Percentiles rank a stretch among this genome's conserved stretches.
Evolutionary conservation across 768 basidiomycete species (phyloP).

Genomic region (Trametes cingulata): DNA sequence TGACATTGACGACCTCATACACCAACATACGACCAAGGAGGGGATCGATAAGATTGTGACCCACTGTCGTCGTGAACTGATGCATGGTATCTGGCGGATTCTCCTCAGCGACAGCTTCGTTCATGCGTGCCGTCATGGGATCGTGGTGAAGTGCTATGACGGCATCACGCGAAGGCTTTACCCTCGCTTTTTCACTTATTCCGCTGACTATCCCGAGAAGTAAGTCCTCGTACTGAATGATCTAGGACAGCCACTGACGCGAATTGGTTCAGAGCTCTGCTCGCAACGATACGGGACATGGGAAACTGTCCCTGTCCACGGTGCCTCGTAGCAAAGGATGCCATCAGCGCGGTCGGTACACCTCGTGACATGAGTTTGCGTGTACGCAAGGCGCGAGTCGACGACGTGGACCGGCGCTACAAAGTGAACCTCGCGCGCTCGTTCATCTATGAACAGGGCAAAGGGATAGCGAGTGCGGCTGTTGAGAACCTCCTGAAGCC

Average conservation of each 20-base stretch:
- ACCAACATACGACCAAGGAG: constrained; percentile 32
- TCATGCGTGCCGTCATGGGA: constrained; percentile 30
- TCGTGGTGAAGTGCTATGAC: constrained; percentile 31
- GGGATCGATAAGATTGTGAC: constrained; percentile 31
- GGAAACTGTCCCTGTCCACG: constrained; percentile 36
- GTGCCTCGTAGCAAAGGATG: constrained; percentile 24
- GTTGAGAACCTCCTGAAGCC: constrained; percentile 20
- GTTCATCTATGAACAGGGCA: constrained; percentile 22
- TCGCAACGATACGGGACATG: constrained; percentile 37
- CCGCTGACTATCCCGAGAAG: constrained; percentile 41
- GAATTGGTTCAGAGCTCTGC: constrained; percentile 34
- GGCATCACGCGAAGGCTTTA: constrained; percentile 28
- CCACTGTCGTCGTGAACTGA: constrained; percentile 31
- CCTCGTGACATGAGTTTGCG: constrained; percentile 7
- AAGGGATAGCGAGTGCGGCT: not conserved
- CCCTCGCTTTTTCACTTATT: constrained; percentile 32
- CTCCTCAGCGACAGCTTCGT: constrained; percentile 28
- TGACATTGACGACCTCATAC: not conserved
- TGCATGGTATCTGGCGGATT: constrained; percentile 33
- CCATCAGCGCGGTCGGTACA: constrained; percentile 22
- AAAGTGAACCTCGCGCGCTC: constrained; percentile 7
- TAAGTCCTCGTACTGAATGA: constrained; percentile 24
- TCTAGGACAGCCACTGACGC: not conserved
- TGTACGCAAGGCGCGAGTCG: constrained; percentile 7
- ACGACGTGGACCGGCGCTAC: constrained; percentile 3